Base-by-base conservation (phyloP, 75 land plant genomes). In the Larix kaempferi region DNA sequence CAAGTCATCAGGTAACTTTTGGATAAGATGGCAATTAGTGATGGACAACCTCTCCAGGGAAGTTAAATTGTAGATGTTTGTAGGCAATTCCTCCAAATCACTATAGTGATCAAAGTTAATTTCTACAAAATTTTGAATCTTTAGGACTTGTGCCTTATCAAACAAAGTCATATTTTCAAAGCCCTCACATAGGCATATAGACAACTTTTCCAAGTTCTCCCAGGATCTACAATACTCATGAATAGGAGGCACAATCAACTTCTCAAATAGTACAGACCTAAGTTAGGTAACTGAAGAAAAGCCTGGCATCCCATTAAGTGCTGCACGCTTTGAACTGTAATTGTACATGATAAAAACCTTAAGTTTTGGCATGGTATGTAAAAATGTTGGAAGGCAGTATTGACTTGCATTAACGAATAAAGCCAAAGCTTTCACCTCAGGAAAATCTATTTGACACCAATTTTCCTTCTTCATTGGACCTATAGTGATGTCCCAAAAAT, bases 211-310 rank as follows among this genome's bases (percentile, higher is more conserved):
- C 71, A 91, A 55, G 23, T 76, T 78, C 16, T 25, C 59, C 13
- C 82, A 33, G 62, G 84, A 80, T 3, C 61, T 37, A 39, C 77
- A 73, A 4, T 82, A 37, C 61, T 35, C 54, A 2, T 58, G 57
- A 13, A 86, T 35, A 23, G 74, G 80, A 27, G 92, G 82, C 6
- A 86, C 11, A 1, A 59, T 75, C 5, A 91, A 75, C 56, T 75
- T 86, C 63, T 91, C 90, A 19, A 91, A 73, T 88, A 86, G 84
- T n/a, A 88, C 80, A 83, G 84, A 82, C n/a, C 82, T 78, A 71
- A 91, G 59, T 57, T 79, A 81, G 19, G 74, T n/a, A 49, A 88
- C 29, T 14, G 79, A 44, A 44, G 21, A 44, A 2, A 71, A 22
- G 0, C 21, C 41, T 4, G 33, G 13, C 22, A 71, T 14, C 5